Evolutionary conservation across 2,329 filamentous ascomycete genomes (phyloP).

Genomic region (Venturia oleaginea): DNA sequence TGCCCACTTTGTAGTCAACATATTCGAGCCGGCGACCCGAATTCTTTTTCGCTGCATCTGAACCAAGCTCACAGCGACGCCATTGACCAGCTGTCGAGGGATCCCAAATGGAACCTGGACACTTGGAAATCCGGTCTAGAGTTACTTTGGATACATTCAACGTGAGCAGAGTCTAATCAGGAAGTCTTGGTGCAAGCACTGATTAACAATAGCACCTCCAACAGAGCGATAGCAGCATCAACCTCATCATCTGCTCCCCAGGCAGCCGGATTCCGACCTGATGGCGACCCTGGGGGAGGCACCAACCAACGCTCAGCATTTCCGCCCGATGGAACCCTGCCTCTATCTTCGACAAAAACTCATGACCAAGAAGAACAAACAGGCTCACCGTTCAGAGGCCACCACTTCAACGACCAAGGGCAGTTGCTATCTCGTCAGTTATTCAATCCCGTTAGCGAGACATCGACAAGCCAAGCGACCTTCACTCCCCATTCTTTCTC

Average conservation of each 20-base stretch:
- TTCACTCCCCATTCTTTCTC: neutral
- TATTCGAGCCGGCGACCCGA: neutral
- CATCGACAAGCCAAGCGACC: conserved; percentile 1
- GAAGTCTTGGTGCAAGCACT: too few species aligned
- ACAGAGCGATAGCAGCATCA: neutral
- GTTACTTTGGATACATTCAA: too few species aligned
- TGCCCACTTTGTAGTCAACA: neutral
- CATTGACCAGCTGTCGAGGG: neutral
- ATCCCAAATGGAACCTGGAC: neutral
- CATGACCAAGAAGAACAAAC: neutral
- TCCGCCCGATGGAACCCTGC: neutral
- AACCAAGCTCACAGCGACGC: neutral
- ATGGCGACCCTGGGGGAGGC: neutral
- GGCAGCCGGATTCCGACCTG: neutral
- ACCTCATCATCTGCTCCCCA: neutral
- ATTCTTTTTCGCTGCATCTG: neutral
- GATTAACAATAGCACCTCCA: neutral
- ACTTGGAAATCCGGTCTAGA: too few species aligned
- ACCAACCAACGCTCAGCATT: neutral
- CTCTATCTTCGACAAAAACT: neutral
- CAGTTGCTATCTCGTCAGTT: neutral
- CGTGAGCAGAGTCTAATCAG: too few species aligned
- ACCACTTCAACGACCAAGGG: neutral
- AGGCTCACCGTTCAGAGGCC: neutral
- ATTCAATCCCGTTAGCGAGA: neutral